These are phyloP conservation scores for Cladosporium sp. DNA, from an alignment of 2,329 filamentous ascomycete genomes.

Conservation along the genomic window DNA sequence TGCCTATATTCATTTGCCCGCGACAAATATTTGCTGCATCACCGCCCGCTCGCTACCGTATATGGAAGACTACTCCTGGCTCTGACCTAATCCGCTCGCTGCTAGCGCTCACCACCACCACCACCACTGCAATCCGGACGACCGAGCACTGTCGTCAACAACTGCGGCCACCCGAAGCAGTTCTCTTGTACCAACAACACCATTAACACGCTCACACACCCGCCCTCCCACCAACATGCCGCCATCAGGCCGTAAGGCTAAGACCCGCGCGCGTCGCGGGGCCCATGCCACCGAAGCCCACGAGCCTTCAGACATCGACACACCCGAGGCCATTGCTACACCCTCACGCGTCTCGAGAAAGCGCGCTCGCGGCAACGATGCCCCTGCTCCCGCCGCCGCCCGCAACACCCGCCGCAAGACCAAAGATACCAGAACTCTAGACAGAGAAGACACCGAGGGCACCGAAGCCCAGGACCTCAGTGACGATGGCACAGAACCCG, in stretches of 20 bases:
- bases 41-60: not conserved
- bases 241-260: constrained; percentile 36
- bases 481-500: constrained; percentile 40
- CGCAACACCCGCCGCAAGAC: constrained; percentile 37
- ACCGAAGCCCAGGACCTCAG: constrained; percentile 41
- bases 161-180: not conserved
- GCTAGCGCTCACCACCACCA: constrained; percentile 2
- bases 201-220: not conserved
- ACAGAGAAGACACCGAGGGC: constrained; percentile 40
- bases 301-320: constrained; percentile 42
- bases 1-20: constrained; percentile 18
- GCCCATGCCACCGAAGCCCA: constrained; percentile 31
- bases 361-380: constrained; percentile 39
- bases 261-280: constrained; percentile 33
- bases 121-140: not conserved
- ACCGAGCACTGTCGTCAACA: not conserved
- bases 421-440: constrained; percentile 34
- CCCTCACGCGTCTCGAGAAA: constrained; percentile 51
- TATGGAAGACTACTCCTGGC: constrained; percentile 1
- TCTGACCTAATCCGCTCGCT: constrained; percentile 8
- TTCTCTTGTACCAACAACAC: not conserved
- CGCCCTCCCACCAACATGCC: constrained; percentile 27
- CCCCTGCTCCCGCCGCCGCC: constrained; percentile 26
- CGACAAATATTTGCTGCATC: constrained; percentile 14
- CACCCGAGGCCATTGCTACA: constrained; percentile 50